Conservation (phyloP, 2,329 filamentous ascomycete genomes). For the Endothia cerciana region DNA sequence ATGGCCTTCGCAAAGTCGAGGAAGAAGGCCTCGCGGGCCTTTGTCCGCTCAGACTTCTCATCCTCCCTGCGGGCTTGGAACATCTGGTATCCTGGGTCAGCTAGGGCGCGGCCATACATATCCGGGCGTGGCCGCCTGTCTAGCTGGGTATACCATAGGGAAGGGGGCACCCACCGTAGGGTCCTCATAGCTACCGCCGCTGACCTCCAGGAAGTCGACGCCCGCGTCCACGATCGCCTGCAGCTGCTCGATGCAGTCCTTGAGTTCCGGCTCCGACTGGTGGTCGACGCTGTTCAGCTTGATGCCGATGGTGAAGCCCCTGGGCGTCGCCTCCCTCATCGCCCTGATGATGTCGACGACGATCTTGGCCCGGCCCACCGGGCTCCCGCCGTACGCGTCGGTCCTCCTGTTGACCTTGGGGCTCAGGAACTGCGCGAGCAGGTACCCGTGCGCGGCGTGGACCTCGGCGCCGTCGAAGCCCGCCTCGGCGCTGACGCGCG, state of each 20-base stretch:
- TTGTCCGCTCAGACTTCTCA: slow-evolving; percentile 47
- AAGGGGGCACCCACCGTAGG: slow-evolving; percentile 45
- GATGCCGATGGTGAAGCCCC: slow-evolving; percentile 53
- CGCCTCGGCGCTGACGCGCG: slow-evolving; percentile 50
- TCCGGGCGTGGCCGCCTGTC: too few species aligned
- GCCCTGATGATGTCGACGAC: slow-evolving; percentile 54
- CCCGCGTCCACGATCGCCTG: slow-evolving; percentile 50
- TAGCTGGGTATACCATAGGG: background rate
- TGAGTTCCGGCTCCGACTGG: slow-evolving; percentile 48
- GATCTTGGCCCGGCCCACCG: slow-evolving; percentile 52
- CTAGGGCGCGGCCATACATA: too few species aligned
- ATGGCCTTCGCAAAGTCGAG: slow-evolving; percentile 64
- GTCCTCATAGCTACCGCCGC: slow-evolving; percentile 64
- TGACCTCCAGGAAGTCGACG: slow-evolving; percentile 71
- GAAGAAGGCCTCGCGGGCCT: slow-evolving; percentile 68
- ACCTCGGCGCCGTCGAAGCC: slow-evolving; percentile 52
- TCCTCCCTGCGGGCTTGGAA: slow-evolving; percentile 33
- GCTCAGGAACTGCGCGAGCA: slow-evolving; percentile 60
- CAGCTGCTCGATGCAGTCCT: slow-evolving; percentile 63
- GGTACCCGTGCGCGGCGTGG: slow-evolving; percentile 59
- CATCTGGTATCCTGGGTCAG: slow-evolving; percentile 37
- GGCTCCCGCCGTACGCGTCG: slow-evolving; percentile 59
- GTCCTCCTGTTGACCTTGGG: slow-evolving; percentile 53
- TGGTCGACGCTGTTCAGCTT: slow-evolving; percentile 64
- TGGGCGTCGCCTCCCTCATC: slow-evolving; percentile 43